These are phyloP conservation scores for Aspergillus sclerotiicarbonarius DNA, from an alignment of 495 filamentous ascomycete genomes.

Conservation along the genomic window DNA sequence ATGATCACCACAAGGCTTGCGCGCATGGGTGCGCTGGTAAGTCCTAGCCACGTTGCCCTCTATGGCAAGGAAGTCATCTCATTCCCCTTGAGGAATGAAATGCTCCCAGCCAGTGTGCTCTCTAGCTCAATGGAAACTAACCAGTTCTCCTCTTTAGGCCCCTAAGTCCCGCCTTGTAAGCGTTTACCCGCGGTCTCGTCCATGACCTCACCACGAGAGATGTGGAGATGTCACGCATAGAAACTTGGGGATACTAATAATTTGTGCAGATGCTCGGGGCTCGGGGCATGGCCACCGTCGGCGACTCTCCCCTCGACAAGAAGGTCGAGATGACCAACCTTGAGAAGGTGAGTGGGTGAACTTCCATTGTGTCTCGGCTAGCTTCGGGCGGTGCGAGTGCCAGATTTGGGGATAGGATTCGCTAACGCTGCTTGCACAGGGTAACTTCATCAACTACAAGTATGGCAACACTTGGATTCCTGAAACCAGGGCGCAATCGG, in stretches of 20 bases:
- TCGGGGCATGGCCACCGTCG: constrained; percentile 61
- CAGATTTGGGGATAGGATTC: constrained; percentile 8
- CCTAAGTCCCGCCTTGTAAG: constrained; percentile 57
- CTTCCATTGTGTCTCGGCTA: constrained; percentile 4
- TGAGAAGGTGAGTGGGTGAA: constrained; percentile 56
- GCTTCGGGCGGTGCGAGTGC: constrained; percentile 11
- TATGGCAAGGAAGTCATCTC: background rate
- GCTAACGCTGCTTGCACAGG: constrained; percentile 40
- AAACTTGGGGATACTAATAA: constrained; percentile 23
- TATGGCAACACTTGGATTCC: constrained; percentile 32
- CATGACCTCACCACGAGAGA: constrained; percentile 6
- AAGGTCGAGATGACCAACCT: constrained; percentile 81
- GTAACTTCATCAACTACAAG: constrained; percentile 80
- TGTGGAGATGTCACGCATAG: background rate
- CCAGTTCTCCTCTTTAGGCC: constrained; percentile 30
- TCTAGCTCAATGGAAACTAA: constrained; percentile 24
- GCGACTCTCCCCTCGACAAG: constrained; percentile 62
- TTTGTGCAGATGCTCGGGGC: constrained; percentile 44
- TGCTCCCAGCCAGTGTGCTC: background rate
- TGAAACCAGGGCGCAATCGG: background rate
- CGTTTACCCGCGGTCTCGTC: constrained; percentile 17
- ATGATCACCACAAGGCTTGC: constrained; percentile 58
- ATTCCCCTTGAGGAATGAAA: background rate
- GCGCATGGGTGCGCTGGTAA: constrained; percentile 58
- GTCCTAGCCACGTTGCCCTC: constrained; percentile 19